Base-by-base conservation (phyloP, 495 filamentous ascomycete genomes). In the Aspergillus wentii region DNA sequence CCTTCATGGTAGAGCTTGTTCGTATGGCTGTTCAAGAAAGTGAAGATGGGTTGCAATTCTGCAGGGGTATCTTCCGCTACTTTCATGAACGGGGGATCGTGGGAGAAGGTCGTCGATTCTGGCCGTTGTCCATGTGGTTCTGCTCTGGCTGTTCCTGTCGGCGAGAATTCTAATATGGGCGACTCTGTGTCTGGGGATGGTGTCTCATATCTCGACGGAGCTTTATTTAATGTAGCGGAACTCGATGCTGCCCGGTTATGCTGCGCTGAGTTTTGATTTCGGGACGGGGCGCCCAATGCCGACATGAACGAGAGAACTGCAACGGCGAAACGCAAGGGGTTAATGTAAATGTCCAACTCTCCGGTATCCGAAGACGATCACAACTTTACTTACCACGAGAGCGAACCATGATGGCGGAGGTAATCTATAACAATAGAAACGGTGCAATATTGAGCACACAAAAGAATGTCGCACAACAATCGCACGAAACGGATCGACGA, bases 1-100 rank as follows among this genome's bases (percentile, higher is more conserved):
- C 92, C 92, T 64, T 98, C 92, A 30, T 95, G 88, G 57, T 96
- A 98, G 32, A 97, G 68, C 66, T 97, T 98, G 59, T 95, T 96
- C 8, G 78, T 79, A 62, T 97, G 94, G 59, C 84, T 94, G 62
- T 95, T 98, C 33, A 98, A 76, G 52, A 86, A 91, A 35, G 78
- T 85, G 61, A 97, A 97, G 48, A 97, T 92, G 17, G 88, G 92
- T 59, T 88, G 85, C 22, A 98, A 72, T 67, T 98, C 92, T 4
- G 94, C 86, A 21, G 88, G 78, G 7, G 88, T 96, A 50, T 95
- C 87, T 35, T 79, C 71, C 44, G 76, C 78, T 33, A 94, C 76
- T 44, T 94, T 82, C 78, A 95, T 85, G 47, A 86, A 59, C 41
- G 86, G 88, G 45, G 91, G 94, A 44, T 92, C 85, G 56, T 90